A percentile compares a stretch with the other conserved stretches of the same genome.
Evolutionary conservation across 495 filamentous ascomycete species (phyloP).

Genomic region (Penicillium manginii): DNA sequence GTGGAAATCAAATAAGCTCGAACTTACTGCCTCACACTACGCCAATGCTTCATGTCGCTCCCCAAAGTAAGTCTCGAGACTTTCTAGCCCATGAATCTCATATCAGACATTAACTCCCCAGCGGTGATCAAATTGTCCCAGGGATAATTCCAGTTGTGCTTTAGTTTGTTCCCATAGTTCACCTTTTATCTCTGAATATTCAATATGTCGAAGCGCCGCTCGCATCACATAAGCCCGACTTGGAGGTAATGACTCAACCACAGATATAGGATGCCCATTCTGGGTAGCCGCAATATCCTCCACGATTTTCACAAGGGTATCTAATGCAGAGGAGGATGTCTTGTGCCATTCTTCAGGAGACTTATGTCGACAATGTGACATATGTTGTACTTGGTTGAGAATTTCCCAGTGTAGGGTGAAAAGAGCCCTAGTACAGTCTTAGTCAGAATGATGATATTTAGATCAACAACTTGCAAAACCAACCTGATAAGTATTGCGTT

Average conservation of each 20-base stretch:
- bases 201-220: constrained; percentile 23
- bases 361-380: neutral
- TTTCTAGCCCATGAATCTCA: no score
- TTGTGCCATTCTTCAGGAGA: neutral
- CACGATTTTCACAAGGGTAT: constrained; percentile 26
- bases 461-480: constrained; percentile 12
- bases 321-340: constrained; percentile 21
- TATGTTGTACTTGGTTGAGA: neutral
- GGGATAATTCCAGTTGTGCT: neutral
- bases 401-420: neutral
- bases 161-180: neutral
- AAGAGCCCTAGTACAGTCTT: neutral
- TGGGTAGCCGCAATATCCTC: constrained; percentile 26
- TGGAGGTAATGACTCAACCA: constrained; percentile 23
- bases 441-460: neutral
- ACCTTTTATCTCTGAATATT: neutral
- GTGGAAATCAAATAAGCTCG: no score
- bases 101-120: neutral
- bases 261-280: constrained; percentile 14
- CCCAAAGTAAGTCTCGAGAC: no score
- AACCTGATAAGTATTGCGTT: constrained; percentile 34
- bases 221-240: constrained; percentile 27
- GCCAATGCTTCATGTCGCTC: no score
- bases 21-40: no score
- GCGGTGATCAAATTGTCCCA: constrained; percentile 9